Evolutionary conservation across 177 flowering plant genomes (phyloP), one percentile per base, ranked within the genome.

Genomic region (Vitis hybrid): DNA sequence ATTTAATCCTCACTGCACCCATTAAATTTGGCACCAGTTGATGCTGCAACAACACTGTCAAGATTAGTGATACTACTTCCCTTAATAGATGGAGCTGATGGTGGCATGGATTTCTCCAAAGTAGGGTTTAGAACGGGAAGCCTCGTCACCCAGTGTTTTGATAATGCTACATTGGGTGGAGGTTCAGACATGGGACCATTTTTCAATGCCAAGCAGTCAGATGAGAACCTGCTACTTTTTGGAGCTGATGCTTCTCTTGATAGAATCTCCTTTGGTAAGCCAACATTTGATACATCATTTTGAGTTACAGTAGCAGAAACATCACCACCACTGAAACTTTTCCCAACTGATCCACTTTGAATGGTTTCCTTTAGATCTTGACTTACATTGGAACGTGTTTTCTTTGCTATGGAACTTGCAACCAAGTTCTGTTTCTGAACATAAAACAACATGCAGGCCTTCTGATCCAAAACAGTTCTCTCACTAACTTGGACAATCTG

Each of bases 361-460:
- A 51, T 53, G 2, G 61, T 66, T 59, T 71, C 77, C 51, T 82
- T 84, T 2, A 59, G 52, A 15, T 51, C 57, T 14, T 59, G 68
- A 49, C 58, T 77, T 56, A 68, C 53, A 67, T 50, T 63, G 5
- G 76, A 66, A 68, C 8, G 14, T 8, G 57, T 66, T 45, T 60
- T 74, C 18, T 61, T 81, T 66, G 73, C 74, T 1, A 66, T 18
- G 16, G 59, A 55, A 67, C 65, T 78, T 55, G 73, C 69, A 18
- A 71, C 74, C 59, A 68, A n/a, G 31, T 71, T 84, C 62, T 80
- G 89, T 66, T 79, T 87, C 31, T 69, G 78, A 50, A 89, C 87
- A 82, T 93, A 96, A 66, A 96, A 96, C 71, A 96, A 71, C 98
- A 96, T 96, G 75, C 93, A 96, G 10, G 99, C 99, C 82, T 92